A percentile compares a stretch with the other conserved stretches of the same genome.
phyloP scores from a whole-genome alignment of 2,329 filamentous ascomycete genomes.

The Aspergillus arachidicola region DNA sequence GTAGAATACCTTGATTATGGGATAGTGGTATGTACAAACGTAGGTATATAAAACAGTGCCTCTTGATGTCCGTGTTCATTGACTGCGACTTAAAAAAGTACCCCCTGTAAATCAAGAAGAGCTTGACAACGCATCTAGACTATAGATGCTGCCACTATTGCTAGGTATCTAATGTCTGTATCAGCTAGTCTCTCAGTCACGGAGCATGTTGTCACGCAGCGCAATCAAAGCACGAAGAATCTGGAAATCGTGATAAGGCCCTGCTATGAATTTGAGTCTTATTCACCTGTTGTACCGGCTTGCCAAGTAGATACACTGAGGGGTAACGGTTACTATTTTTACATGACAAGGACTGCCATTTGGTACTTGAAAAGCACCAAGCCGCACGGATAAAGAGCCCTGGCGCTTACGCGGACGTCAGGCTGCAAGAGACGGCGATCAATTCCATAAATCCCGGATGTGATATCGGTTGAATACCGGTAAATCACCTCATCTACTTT shows the following conservation, averaged over 20 bases:
- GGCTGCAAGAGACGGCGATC: neutral
- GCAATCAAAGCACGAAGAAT: neutral
- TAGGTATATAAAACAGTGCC: neutral
- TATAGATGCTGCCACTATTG: neutral
- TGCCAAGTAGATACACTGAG: neutral
- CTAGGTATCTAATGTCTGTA: neutral
- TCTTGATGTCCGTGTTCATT: neutral
- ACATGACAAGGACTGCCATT: neutral
- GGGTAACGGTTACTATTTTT: neutral
- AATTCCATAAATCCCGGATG: neutral
- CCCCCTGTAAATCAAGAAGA: neutral
- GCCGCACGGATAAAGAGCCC: neutral
- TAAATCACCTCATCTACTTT: no score
- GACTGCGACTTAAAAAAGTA: neutral
- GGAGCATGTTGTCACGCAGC: neutral
- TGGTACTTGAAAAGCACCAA: neutral
- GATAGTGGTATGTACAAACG: neutral
- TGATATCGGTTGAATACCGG: neutral
- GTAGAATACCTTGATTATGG: neutral
- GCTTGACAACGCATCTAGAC: neutral
- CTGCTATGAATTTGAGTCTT: neutral
- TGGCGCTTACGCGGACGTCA: neutral
- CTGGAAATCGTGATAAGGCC: neutral
- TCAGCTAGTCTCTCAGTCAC: neutral
- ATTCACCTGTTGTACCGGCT: neutral